Conservation (phyloP, 192 early-diverging fungal species). For the Entomortierella parvispora region DNA sequence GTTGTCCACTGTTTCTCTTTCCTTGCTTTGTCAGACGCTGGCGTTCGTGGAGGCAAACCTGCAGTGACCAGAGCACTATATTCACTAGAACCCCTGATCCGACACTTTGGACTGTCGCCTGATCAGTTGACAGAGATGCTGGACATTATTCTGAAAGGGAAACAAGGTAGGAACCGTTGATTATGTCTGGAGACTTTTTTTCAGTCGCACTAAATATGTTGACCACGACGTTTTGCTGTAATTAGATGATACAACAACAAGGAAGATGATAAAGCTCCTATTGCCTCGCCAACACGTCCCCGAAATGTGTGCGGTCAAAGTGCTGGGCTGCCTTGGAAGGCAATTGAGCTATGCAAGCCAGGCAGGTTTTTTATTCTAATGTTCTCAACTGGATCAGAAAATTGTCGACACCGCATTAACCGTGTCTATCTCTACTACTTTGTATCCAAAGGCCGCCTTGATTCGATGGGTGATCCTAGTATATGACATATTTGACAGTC, state of each 20-base stretch:
- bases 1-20: not conserved
- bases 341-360: constrained; percentile 28
- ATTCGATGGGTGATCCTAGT: constrained; percentile 60
- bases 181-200: no score
- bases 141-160: constrained; percentile 41
- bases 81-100: constrained; percentile 26
- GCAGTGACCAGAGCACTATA: constrained; percentile 10
- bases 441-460: constrained; percentile 36
- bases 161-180: constrained; percentile 40
- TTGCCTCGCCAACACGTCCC: constrained; percentile 48
- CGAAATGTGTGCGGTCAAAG: constrained; percentile 35
- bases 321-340: constrained; percentile 45
- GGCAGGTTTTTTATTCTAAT: constrained; percentile 11
- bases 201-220: no score
- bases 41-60: constrained; percentile 36
- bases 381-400: not conserved
- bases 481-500: constrained; percentile 59
- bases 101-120: constrained; percentile 41
- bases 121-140: constrained; percentile 31
- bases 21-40: constrained; percentile 35
- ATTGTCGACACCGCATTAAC: no score
- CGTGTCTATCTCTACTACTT: not conserved
- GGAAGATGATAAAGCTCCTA: constrained; percentile 49
- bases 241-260: constrained; percentile 47
- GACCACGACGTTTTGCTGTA: no score